phyloP scores from a whole-genome alignment of 305 asterid genomes.

The Fraxinus platypoda region DNA sequence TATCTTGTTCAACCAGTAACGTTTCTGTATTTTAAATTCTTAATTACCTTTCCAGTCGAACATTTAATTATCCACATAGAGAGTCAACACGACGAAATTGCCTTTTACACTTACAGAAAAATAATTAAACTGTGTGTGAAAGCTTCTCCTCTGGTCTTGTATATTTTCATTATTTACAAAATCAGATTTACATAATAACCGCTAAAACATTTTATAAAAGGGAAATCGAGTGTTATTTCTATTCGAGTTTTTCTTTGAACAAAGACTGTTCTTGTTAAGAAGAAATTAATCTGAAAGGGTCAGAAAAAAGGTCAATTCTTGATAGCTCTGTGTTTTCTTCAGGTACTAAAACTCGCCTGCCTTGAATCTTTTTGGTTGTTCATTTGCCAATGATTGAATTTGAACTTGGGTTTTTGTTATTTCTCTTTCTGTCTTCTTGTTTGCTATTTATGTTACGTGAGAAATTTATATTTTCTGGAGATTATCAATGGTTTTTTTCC shows the following conservation, averaged over 20 bases:
- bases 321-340: constrained; percentile 28
- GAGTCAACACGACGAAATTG: neutral
- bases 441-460: constrained; percentile 5
- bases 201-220: constrained; percentile 17
- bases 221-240: neutral
- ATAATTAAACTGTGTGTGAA: neutral
- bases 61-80: constrained; percentile 20
- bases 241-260: neutral
- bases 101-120: neutral
- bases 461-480: neutral
- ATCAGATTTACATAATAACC: neutral
- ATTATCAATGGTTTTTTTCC: neutral
- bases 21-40: constrained; percentile 19
- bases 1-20: constrained; percentile 35
- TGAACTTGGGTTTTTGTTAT: neutral
- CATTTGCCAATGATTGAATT: constrained; percentile 47
- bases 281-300: constrained; percentile 32
- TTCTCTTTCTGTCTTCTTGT: constrained; percentile 8
- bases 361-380: constrained; percentile 25
- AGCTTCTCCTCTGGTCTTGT: neutral
- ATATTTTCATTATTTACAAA: neutral
- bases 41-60: constrained; percentile 27
- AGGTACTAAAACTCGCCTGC: constrained; percentile 27
- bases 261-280: constrained; percentile 21
- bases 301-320: constrained; percentile 25